Conservation (phyloP, 164 flowering plant species). For the Piper longum region DNA sequence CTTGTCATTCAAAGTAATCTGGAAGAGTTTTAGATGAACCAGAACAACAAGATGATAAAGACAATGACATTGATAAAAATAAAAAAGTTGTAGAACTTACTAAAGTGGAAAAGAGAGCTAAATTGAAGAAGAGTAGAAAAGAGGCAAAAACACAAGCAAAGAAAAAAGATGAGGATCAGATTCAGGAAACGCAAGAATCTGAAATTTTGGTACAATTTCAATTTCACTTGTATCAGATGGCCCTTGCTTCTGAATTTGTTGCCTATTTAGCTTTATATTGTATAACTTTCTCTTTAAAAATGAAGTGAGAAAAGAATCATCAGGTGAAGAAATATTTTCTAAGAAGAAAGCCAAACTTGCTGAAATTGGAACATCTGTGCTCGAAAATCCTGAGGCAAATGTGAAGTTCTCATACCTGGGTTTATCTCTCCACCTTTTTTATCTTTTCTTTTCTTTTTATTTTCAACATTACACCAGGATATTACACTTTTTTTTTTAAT, state of each 20-base stretch:
- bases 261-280: background rate
- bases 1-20: constrained; percentile 13
- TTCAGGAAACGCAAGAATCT: constrained; percentile 35
- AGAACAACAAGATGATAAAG: constrained; percentile 21
- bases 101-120: constrained; percentile 69
- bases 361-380: constrained; percentile 66
- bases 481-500: constrained; percentile 2
- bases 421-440: constrained; percentile 11
- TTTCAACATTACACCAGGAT: background rate
- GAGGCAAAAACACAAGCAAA: constrained; percentile 65
- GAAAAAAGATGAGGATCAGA: constrained; percentile 27
- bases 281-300: constrained; percentile 28
- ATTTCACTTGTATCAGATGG: background rate
- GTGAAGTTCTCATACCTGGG: constrained; percentile 86
- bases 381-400: constrained; percentile 75
- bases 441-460: background rate
- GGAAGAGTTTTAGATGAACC: constrained; percentile 16
- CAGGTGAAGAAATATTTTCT: constrained; percentile 49
- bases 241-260: background rate
- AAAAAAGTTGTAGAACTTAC: constrained; percentile 36
- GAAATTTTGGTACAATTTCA: constrained; percentile 54
- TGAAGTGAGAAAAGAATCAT: constrained; percentile 75
- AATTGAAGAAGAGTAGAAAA: constrained; percentile 61
- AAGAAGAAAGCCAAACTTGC: constrained; percentile 66
- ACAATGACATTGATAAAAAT: constrained; percentile 15